Conservation (phyloP, 768 basidiomycete species). For the Lactifluus volemus region DNA sequence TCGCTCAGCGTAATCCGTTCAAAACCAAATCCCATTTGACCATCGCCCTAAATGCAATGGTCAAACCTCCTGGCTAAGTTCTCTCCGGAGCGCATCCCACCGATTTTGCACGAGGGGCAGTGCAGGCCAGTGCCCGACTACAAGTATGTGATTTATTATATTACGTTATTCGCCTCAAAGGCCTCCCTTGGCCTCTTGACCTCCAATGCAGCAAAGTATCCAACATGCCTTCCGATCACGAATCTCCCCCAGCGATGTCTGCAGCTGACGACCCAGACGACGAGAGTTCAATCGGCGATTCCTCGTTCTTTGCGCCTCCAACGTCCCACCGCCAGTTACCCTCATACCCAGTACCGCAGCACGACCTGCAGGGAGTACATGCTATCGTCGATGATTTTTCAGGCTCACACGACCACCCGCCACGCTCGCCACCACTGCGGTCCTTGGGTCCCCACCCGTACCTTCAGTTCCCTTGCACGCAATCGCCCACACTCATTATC, state of each 20-base stretch:
- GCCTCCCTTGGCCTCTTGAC: conserved; percentile 1
- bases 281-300: conserved; percentile 1
- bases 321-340: background rate
- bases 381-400: background rate
- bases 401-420: background rate
- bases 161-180: conserved; percentile 11
- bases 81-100: conserved; percentile 7
- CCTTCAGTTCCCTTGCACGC: background rate
- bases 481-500: background rate
- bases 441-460: background rate
- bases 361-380: background rate
- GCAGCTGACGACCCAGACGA: background rate
- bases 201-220: conserved; percentile 6
- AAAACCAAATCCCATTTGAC: background rate
- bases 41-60: conserved; percentile 11
- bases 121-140: conserved; percentile 13
- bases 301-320: conserved; percentile 9
- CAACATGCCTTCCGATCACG: conserved; percentile 14
- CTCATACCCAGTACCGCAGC: background rate
- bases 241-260: background rate
- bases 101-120: conserved; percentile 15
- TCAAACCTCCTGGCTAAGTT: conserved; percentile 1
- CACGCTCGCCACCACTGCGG: background rate
- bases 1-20: background rate
- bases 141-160: conserved; percentile 8